Evolutionary conservation across 495 filamentous ascomycete genomes (phyloP).

Genomic region (Darksidea phi): DNA sequence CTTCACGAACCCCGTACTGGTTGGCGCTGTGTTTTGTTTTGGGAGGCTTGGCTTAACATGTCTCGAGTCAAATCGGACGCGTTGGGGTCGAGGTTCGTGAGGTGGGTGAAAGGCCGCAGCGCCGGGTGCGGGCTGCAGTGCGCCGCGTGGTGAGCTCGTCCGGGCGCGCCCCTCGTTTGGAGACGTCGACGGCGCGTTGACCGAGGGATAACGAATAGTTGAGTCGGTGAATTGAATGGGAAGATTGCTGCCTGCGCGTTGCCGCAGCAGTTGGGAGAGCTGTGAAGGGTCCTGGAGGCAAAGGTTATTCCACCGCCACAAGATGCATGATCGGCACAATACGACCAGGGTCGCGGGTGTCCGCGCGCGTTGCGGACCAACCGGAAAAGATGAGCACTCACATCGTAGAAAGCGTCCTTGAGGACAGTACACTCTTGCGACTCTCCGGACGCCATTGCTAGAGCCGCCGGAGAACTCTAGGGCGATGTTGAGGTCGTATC

Average conservation of each 20-base stretch:
- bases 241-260: slow-evolving; percentile 18
- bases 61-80: slow-evolving; percentile 5
- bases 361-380: slow-evolving; percentile 9
- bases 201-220: not conserved
- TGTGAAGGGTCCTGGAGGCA: slow-evolving; percentile 26
- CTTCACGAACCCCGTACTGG: slow-evolving; percentile 11
- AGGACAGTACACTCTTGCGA: slow-evolving; percentile 22
- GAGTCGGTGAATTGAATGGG: slow-evolving; percentile 21
- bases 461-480: not conserved
- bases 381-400: slow-evolving; percentile 20
- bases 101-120: not conserved
- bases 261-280: slow-evolving; percentile 31
- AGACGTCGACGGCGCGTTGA: not conserved
- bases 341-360: slow-evolving; percentile 19
- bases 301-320: not conserved
- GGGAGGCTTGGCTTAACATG: slow-evolving; percentile 26
- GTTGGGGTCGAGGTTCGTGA: slow-evolving; percentile 14
- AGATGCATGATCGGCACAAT: slow-evolving; percentile 24
- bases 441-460: slow-evolving; percentile 11
- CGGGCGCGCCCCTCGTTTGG: not conserved
- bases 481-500: slow-evolving; percentile 16
- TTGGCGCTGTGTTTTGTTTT: slow-evolving; percentile 20
- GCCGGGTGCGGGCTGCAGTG: not conserved
- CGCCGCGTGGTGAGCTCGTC: not conserved
- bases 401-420: slow-evolving; percentile 27